Percentiles rank a stretch among this genome's conserved stretches.
phyloP scores from a whole-genome alignment of 108 stramenopile genomes.

The Phaeodactylum tricornutum region DNA sequence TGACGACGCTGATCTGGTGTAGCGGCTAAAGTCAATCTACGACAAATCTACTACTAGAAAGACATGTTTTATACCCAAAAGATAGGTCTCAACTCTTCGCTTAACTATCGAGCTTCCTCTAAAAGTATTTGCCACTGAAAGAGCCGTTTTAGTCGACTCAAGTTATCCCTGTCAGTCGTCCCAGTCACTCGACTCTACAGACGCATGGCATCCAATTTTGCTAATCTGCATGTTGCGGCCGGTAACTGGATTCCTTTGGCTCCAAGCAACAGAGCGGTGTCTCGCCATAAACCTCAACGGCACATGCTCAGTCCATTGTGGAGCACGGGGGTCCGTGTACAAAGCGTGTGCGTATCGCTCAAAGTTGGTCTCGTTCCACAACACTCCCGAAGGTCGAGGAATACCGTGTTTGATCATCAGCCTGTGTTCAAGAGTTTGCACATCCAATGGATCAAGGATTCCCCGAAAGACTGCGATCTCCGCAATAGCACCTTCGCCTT shows the following conservation, averaged over 20 bases:
- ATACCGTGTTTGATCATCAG: slow-evolving; percentile 77
- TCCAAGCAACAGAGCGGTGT: slow-evolving; percentile 62
- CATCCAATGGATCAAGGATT: slow-evolving; percentile 31
- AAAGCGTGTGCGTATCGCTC: slow-evolving; percentile 48
- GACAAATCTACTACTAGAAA: no score
- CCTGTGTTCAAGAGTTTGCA: slow-evolving; percentile 38
- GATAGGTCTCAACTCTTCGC: no score
- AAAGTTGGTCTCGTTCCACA: slow-evolving; percentile 40
- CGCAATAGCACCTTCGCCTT: slow-evolving; percentile 73
- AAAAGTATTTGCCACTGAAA: no score
- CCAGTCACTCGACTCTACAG: no score
- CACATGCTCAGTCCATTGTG: slow-evolving; percentile 14
- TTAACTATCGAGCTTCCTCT: no score
- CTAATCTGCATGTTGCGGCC: slow-evolving; percentile 32
- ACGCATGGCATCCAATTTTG: slow-evolving; percentile 70
- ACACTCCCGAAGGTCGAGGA: slow-evolving; percentile 9
- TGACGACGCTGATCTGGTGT: slow-evolving; percentile 10
- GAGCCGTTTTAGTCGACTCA: no score
- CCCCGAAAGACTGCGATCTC: slow-evolving; percentile 78
- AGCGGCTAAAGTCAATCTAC: no score
- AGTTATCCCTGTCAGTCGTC: no score
- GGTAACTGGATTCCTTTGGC: slow-evolving; percentile 49
- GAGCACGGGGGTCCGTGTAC: slow-evolving; percentile 36
- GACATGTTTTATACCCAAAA: no score
- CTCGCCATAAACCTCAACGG: slow-evolving; percentile 64